Conservation (phyloP, 176 grass and related monocot genomes). For the Miscanthus lutarioriparius region DNA sequence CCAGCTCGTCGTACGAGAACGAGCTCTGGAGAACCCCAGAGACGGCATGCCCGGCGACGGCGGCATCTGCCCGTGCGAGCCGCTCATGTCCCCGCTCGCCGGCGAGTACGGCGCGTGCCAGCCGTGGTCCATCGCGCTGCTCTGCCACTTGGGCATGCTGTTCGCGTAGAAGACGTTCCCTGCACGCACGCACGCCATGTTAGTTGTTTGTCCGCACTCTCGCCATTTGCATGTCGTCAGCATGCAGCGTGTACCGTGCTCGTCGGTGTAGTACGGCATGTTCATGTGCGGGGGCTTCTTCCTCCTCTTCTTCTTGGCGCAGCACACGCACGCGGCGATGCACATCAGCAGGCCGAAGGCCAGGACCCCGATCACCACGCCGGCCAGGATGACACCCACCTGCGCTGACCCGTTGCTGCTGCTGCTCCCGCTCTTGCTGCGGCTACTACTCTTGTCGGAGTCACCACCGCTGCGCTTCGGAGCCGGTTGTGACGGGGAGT, state of each 20-base stretch:
- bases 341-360: constrained; percentile 44
- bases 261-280: constrained; percentile 54
- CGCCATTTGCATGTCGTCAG: background rate
- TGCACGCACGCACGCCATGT: constrained; percentile 1
- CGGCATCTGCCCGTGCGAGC: constrained; percentile 31
- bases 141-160: constrained; percentile 50
- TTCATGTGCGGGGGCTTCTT: constrained; percentile 27
- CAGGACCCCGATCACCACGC: constrained; percentile 43
- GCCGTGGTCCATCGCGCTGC: constrained; percentile 33
- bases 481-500: constrained; percentile 3
- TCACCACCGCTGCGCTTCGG: constrained; percentile 16
- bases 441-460: background rate
- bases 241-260: constrained; percentile 29
- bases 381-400: constrained; percentile 12
- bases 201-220: background rate
- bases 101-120: constrained; percentile 31
- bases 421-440: constrained; percentile 20
- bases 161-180: constrained; percentile 60
- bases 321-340: constrained; percentile 52
- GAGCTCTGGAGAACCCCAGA: constrained; percentile 67
- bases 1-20: constrained; percentile 84
- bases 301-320: constrained; percentile 51
- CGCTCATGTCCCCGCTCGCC: constrained; percentile 67
- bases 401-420: background rate
- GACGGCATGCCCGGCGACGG: constrained; percentile 50